These are phyloP conservation scores for Septoria petroselini DNA, from an alignment of 2,329 filamentous ascomycete species.

Conservation along the genomic window DNA sequence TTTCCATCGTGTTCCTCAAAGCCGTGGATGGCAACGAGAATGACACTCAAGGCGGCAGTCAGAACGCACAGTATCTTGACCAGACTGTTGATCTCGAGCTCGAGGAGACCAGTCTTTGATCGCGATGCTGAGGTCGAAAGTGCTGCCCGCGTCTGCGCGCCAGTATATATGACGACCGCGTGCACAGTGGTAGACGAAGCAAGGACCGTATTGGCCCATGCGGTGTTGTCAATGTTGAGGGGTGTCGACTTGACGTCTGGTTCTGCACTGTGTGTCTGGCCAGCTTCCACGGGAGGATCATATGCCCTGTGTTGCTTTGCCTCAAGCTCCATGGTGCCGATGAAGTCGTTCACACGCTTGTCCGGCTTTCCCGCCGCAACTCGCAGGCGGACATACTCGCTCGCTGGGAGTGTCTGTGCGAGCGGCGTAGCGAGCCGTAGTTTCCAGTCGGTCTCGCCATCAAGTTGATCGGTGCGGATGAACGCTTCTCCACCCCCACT, in stretches of 20 bases:
- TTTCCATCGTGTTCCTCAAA: conserved; percentile 62
- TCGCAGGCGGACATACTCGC: conserved; percentile 63
- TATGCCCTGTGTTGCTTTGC: conserved; percentile 52
- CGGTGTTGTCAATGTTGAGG: conserved; percentile 91
- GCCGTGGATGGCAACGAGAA: conserved; percentile 82
- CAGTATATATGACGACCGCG: conserved; percentile 90
- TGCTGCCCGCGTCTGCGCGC: conserved; percentile 87
- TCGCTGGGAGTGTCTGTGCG: conserved; percentile 71
- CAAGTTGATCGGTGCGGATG: conserved; percentile 93
- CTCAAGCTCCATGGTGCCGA: conserved; percentile 78
- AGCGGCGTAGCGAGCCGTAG: conserved; percentile 80
- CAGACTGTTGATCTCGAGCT: conserved; percentile 94
- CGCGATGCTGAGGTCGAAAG: conserved; percentile 87
- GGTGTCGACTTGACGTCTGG: conserved; percentile 54
- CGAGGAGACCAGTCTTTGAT: conserved; percentile 88
- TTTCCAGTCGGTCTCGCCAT: conserved; percentile 99
- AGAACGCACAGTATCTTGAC: conserved; percentile 93
- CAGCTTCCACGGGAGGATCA: conserved; percentile 40
- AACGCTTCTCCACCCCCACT: conserved; percentile 79
- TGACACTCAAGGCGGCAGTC: conserved; percentile 78
- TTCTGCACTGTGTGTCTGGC: conserved; percentile 4
- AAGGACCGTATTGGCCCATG: conserved; percentile 97
- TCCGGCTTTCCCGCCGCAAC: conserved; percentile 88
- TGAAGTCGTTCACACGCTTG: conserved; percentile 89
- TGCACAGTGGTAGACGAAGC: conserved; percentile 87